Percentiles rank a stretch among this genome's conserved stretches.
phyloP scores from a whole-genome alignment of 257 asterid species.

The Lithospermum erythrorhizon region DNA sequence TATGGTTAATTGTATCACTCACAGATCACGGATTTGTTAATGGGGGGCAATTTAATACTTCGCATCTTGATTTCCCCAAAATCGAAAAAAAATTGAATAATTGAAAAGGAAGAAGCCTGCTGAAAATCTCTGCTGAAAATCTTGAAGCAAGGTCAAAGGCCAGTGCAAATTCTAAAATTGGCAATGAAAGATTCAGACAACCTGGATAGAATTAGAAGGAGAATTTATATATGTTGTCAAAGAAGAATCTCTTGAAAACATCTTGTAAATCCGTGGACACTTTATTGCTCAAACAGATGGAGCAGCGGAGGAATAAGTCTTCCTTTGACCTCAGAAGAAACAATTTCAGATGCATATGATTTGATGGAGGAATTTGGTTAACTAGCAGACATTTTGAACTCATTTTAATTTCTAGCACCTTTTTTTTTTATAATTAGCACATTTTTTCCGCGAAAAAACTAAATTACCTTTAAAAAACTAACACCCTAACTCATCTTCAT shows the following conservation, averaged over 20 bases:
- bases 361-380: constrained; percentile 35
- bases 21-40: too few relatives aligned
- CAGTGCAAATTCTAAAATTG: constrained; percentile 30
- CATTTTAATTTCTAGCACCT: too few relatives aligned
- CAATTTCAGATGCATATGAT: constrained; percentile 36
- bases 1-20: too few relatives aligned
- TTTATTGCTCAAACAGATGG: constrained; percentile 4
- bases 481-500: too few relatives aligned
- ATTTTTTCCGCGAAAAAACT: too few relatives aligned
- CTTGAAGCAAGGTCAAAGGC: constrained; percentile 52
- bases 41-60: too few relatives aligned
- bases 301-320: constrained; percentile 38
- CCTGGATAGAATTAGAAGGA: constrained; percentile 50
- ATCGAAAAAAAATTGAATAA: too few relatives aligned
- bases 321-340: constrained; percentile 24
- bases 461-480: too few relatives aligned
- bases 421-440: too few relatives aligned
- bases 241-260: constrained; percentile 42
- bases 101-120: too few relatives aligned
- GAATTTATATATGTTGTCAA: constrained; percentile 44
- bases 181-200: constrained; percentile 32
- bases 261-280: constrained; percentile 43
- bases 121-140: constrained; percentile 45
- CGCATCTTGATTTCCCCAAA: too few relatives aligned
- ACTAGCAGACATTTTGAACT: too few relatives aligned